Evolutionary conservation across 192 early-diverging fungal genomes (phyloP).

Genomic region (Dissophora ornata): DNA sequence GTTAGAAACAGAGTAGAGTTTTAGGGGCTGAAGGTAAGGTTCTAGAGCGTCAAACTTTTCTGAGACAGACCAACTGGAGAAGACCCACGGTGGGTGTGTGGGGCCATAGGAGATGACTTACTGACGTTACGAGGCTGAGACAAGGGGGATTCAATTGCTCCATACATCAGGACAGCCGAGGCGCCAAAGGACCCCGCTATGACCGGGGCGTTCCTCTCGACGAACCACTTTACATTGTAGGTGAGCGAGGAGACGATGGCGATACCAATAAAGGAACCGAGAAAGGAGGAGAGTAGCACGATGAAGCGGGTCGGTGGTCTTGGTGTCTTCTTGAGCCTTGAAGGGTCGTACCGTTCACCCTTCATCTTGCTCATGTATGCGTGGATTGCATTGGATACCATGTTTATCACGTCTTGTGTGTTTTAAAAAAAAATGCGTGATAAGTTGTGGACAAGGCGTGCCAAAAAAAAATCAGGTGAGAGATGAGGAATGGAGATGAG

Average conservation of each 20-base stretch:
- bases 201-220: slow-evolving; percentile 34
- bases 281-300: slow-evolving; percentile 48
- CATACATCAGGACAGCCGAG: slow-evolving; percentile 69
- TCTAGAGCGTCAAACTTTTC: no score
- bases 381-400: slow-evolving; percentile 14
- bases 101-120: slow-evolving; percentile 15
- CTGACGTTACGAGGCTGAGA: slow-evolving; percentile 67
- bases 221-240: slow-evolving; percentile 40
- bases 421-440: no score
- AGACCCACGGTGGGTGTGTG: no score
- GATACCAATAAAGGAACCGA: slow-evolving; percentile 55
- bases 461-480: neutral
- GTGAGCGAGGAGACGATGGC: slow-evolving; percentile 33
- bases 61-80: neutral
- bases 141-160: slow-evolving; percentile 69
- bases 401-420: no score
- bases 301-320: slow-evolving; percentile 27
- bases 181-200: slow-evolving; percentile 61
- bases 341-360: slow-evolving; percentile 36
- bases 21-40: no score
- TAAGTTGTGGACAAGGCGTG: no score
- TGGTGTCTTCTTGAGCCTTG: slow-evolving; percentile 2
- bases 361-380: slow-evolving; percentile 24
- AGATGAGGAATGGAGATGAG: neutral
- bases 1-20: no score